phyloP scores from a whole-genome alignment of 2,329 filamentous ascomycete genomes.

The Lojkania enalia region DNA sequence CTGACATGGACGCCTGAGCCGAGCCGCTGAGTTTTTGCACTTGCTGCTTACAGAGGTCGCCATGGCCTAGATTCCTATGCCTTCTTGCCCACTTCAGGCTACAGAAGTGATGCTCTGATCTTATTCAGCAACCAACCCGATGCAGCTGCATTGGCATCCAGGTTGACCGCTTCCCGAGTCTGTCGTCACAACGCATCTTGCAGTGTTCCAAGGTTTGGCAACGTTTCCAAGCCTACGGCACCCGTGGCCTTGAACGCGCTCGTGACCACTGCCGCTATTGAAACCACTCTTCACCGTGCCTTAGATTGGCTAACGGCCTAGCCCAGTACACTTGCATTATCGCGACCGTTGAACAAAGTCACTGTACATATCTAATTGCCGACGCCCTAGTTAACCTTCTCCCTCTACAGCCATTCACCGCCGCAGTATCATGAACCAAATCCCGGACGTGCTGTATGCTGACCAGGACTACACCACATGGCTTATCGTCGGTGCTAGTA shows the following conservation, averaged over 20 bases:
- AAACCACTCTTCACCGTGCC: neutral
- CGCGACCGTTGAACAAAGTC: neutral
- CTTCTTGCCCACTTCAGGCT: neutral
- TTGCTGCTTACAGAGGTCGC: too few species aligned
- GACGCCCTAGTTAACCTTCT: slow-evolving; percentile 6
- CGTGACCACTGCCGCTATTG: slow-evolving; percentile 3
- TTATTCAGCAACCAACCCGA: slow-evolving; percentile 1
- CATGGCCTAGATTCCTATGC: too few species aligned
- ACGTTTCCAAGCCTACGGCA: slow-evolving; percentile 8
- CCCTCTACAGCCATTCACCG: slow-evolving; percentile 5
- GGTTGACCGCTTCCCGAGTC: too few species aligned
- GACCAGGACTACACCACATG: slow-evolving; percentile 49
- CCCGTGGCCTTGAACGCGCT: neutral
- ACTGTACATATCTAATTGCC: slow-evolving; percentile 2
- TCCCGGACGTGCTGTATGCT: slow-evolving; percentile 48
- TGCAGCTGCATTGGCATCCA: neutral
- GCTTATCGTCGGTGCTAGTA: slow-evolving; percentile 52
- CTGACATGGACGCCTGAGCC: too few species aligned
- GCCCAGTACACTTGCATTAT: slow-evolving; percentile 4
- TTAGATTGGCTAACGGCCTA: neutral
- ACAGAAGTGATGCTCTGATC: neutral
- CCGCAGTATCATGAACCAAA: slow-evolving; percentile 44
- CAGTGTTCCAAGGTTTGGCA: too few species aligned
- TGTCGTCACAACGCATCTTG: too few species aligned
- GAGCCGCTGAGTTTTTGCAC: too few species aligned